phyloP scores from a whole-genome alignment of 805 yeast genomes.

The Debaryomyces maramus region DNA sequence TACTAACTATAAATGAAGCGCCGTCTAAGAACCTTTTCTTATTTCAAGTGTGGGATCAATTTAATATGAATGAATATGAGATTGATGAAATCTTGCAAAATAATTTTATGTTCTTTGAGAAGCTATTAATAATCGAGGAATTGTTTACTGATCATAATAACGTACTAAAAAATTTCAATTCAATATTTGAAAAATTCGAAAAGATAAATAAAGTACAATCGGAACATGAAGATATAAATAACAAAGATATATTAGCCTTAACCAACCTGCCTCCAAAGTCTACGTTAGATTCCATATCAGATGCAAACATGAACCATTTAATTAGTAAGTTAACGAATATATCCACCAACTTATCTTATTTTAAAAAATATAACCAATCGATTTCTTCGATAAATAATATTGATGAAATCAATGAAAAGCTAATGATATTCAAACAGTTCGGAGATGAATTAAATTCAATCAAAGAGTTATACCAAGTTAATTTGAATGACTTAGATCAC shows the following conservation, averaged over 20 bases:
- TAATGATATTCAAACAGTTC: slow-evolving; percentile 37
- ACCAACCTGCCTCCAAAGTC: slow-evolving; percentile 1
- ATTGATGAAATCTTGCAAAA: not conserved
- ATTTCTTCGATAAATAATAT: slow-evolving; percentile 21
- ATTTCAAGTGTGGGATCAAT: slow-evolving; percentile 25
- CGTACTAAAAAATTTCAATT: slow-evolving; percentile 19
- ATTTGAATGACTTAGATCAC: slow-evolving; percentile 25
- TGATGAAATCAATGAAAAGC: slow-evolving; percentile 38
- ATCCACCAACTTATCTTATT: slow-evolving; percentile 36
- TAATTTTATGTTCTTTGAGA: slow-evolving; percentile 13
- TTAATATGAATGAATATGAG: slow-evolving; percentile 11
- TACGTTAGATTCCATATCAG: not conserved
- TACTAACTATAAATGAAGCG: slow-evolving; percentile 35
- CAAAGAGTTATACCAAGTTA: slow-evolving; percentile 31
- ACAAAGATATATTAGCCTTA: slow-evolving; percentile 17
- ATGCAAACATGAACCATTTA: slow-evolving; percentile 23
- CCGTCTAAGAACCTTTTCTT: slow-evolving; percentile 31
- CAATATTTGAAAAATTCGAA: slow-evolving; percentile 30
- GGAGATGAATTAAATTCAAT: slow-evolving; percentile 29
- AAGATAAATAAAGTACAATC: slow-evolving; percentile 3
- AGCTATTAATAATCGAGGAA: slow-evolving; percentile 17
- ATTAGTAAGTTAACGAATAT: slow-evolving; percentile 31
- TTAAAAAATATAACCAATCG: slow-evolving; percentile 37
- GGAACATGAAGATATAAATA: slow-evolving; percentile 5
- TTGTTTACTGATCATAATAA: slow-evolving; percentile 25